Conservation (phyloP, 2,329 filamentous ascomycete genomes). For the Arthroderma sp. region DNA sequence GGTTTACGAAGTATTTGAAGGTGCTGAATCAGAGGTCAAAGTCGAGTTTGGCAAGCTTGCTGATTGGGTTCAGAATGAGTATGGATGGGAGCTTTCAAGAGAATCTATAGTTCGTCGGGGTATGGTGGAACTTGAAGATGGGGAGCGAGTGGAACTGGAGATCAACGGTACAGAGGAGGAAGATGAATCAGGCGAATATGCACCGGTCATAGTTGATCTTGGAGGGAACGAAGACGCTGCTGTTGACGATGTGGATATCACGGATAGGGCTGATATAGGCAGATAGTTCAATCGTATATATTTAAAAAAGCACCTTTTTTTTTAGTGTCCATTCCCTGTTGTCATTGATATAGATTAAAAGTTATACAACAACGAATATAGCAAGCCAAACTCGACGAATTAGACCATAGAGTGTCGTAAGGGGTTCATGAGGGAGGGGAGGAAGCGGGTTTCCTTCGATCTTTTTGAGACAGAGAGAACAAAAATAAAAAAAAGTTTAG, state of each 20-base stretch:
- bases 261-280: background rate
- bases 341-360: too few relatives aligned
- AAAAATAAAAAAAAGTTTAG: too few relatives aligned
- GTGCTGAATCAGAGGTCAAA: constrained; percentile 29
- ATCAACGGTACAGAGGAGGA: constrained; percentile 43
- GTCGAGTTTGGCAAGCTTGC: constrained; percentile 43
- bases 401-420: too few relatives aligned
- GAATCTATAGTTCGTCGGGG: constrained; percentile 43
- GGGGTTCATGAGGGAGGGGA: too few relatives aligned
- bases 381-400: too few relatives aligned
- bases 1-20: constrained; percentile 26
- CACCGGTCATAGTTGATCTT: constrained; percentile 46
- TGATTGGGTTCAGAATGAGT: constrained; percentile 39
- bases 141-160: constrained; percentile 49
- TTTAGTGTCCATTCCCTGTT: too few relatives aligned
- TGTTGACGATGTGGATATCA: constrained; percentile 4
- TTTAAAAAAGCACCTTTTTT: too few relatives aligned
- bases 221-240: background rate
- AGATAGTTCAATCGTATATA: background rate
- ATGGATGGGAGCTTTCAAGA: constrained; percentile 44
- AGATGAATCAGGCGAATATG: constrained; percentile 52
- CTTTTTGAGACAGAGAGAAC: too few relatives aligned
- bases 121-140: constrained; percentile 49
- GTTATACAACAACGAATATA: too few relatives aligned
- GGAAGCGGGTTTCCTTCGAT: too few relatives aligned